Base-by-base conservation (phyloP, 352 stramenopile genomes). In the Phytophthora colocasiae region DNA sequence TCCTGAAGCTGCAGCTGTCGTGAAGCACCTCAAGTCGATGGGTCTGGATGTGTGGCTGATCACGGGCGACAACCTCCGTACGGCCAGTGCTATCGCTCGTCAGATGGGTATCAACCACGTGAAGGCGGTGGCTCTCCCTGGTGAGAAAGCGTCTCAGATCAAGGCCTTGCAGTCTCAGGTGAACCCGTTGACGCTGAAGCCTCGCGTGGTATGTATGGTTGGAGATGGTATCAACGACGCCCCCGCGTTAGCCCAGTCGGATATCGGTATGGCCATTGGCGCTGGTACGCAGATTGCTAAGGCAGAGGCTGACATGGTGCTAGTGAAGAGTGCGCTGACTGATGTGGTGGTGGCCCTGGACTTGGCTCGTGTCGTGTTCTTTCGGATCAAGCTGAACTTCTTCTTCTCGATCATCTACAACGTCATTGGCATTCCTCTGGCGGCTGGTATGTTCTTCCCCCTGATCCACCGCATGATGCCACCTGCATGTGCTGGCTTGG, bases 211-310 rank as follows among this genome's bases (percentile, higher is more conserved):
- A 9, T 92, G 85, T 39, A 97, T 98, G 85, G 87, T 97, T 48
- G 95, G 96, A 22, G 95, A 98, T 60, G 95, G 96, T 27, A 97
- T 99, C 49, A 99, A 98, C 73, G 96, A 99, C 75, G 95, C 93
- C 6, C 95, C 96, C 10, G 94, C 96, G 1, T 66, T 98, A 9
- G 89, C 92, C 6, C 87, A 97, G 52, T 92, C 95, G 10, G 92
- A 98, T 64, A 80, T 98, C 4, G 94, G 95, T 7, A 94, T 98
- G 75, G 94, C 95, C 2, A 94, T 96, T 38, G 95, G 93, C 26
- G 90, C 94, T 4, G 96, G 94, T 12, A 98, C 95, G 14, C 83
- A 97, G 58, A 94, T 96, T 40, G 90, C 90, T 14, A 92, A 95
- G 62, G 90, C 85, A 0, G 85, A 94, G 53, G 89, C 89, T 1